Evolutionary conservation across 345 rosid species (phyloP), one percentile per base, ranked within the genome.

Genomic region (Mercurialis annua): DNA sequence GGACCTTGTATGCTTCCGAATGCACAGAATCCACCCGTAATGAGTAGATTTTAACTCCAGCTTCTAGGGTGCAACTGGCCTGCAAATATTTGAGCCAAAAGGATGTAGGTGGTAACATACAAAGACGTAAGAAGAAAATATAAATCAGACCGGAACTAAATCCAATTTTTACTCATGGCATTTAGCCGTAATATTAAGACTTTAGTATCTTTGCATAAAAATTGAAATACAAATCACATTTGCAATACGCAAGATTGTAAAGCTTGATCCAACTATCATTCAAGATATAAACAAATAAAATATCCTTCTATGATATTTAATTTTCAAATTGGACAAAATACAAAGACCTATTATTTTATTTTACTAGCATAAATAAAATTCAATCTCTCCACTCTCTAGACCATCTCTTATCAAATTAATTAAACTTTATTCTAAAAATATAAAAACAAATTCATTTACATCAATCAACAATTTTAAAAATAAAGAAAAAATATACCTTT

Each of bases 41-140:
- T 0, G 97, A 87, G 78, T 93, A 93, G 51, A 93, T 93, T 82
- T 90, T 90, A 59, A 93, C 94, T 49, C 98, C 97, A 66, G 98
- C 97, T 83, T 93, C 98, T 77, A 93, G 80, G 9, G 96, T 90
- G 81, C 97, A 93, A 80, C 97, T 90, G 23, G 97, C 98, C 97
- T 93, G 74, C 38, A 76, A 10, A 31, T 56, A 58, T 43, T 34
- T 24, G 16, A 42, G 34, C 30, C 21, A 3, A 61, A 61, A 60
- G 64, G 47, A 59, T 1, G 24, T 49, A 40, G 11, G 6, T 9
- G 27, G 3, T 24, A 21, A 10, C 20, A 10, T 29, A 36, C 3
- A 21, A 36, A 59, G 2, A 23, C n/a, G 10, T 21, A 61, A 10
- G 7, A 42, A 17, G 60, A 18, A 10, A 61, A 21, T n/a, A n/a